Evolutionary conservation across 75 land plant species (phyloP), one percentile per base, ranked within the genome.

Genomic region (Chamaecyparis obtusa): DNA sequence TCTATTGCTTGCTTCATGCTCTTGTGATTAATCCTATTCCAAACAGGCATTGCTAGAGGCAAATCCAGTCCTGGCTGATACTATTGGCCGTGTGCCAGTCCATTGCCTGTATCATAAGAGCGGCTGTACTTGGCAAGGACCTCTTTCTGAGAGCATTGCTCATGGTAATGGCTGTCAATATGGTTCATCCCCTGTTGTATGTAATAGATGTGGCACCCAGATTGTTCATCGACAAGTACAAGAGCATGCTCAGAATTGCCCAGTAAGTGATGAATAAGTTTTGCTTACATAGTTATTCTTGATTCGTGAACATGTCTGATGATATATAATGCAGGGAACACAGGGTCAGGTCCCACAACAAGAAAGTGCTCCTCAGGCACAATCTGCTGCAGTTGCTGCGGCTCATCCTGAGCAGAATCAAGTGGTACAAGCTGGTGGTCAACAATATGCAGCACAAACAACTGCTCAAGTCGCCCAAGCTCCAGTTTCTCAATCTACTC

Each of bases 221-320:
- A 94, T 95, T 76, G 87, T 95, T 55, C 97, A 95, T 69, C 92
- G 97, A 27, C 95, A 95, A 90, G 97, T 95, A 1, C 97, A 93
- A 64, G 97, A 95, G 75, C 97, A 95, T 87, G 93, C 97, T 21
- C 95, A 91, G 88, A 93, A 67, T 54, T 95, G 97, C 46, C 92
- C 95, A 77, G 97, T 95, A 83, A 92, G 95, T 92, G 15, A 64
- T 57, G 87, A 37, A 36, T 32, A 32, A 78, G 9, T 1, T 8
- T 75, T 85, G 7, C 17, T 74, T 30, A 27, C 55, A 39, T 67
- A 13, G 3, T 71, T 24, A 48, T 49, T 39, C 83, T 75, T 83
- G 19, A 14, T 85, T 85, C 30, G 57, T 15, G 30, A 19, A 43
- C 19, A 51, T 43, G 85, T 51, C 13, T 87, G 51, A 55, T 83